Conservation (phyloP, 176 grass and related monocot genomes). For the Avena eriantha region DNA sequence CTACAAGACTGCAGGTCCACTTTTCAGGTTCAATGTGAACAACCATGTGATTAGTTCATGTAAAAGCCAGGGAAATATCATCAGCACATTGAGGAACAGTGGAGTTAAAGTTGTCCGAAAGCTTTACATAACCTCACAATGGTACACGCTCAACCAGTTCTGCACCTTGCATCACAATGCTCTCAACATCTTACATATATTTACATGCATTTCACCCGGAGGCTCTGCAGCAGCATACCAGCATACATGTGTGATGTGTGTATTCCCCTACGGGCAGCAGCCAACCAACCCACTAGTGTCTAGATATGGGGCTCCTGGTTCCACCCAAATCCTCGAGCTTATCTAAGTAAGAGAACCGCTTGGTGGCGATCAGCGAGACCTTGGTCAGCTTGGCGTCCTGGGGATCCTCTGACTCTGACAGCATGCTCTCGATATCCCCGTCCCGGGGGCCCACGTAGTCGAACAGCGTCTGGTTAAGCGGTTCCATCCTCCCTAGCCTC, state of each 20-base stretch:
- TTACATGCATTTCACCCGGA: slow-evolving; percentile 38
- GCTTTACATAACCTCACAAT: slow-evolving; percentile 25
- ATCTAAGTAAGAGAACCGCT: slow-evolving; percentile 53
- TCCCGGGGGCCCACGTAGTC: slow-evolving; percentile 36
- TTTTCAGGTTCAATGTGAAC: neutral
- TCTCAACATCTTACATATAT: slow-evolving; percentile 39
- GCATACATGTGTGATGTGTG: slow-evolving; percentile 33
- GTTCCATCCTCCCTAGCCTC: slow-evolving; percentile 56
- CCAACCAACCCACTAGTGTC: slow-evolving; percentile 41
- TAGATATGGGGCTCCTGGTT: slow-evolving; percentile 57
- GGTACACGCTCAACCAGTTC: slow-evolving; percentile 12
- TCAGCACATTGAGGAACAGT: neutral
- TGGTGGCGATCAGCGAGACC: slow-evolving; percentile 36
- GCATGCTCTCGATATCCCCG: slow-evolving; percentile 16
- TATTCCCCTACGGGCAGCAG: slow-evolving; percentile 11
- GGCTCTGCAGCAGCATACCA: neutral
- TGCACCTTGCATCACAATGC: slow-evolving; percentile 6
- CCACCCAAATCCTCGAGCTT: slow-evolving; percentile 56
- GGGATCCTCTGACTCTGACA: neutral
- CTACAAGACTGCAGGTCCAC: no score
- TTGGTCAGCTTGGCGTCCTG: slow-evolving; percentile 42
- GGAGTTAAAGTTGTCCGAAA: slow-evolving; percentile 11
- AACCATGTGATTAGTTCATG: neutral
- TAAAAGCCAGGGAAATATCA: neutral
- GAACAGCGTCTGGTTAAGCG: slow-evolving; percentile 23